Evolutionary conservation across 139 green algal species (phyloP), one percentile per base, ranked within the genome.

Genomic region (Micractinium sp.): DNA sequence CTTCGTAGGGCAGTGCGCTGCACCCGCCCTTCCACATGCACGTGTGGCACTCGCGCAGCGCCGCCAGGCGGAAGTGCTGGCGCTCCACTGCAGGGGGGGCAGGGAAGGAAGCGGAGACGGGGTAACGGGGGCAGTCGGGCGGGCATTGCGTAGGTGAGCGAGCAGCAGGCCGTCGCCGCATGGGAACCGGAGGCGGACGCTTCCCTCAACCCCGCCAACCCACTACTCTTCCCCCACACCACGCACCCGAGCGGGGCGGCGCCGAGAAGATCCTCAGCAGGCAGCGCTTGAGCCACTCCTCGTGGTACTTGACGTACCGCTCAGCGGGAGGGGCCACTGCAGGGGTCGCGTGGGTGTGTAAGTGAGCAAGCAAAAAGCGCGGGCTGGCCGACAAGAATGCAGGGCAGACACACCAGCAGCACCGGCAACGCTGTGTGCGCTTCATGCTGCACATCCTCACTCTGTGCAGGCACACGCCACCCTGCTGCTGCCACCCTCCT

Each of bases 1-100:
- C 93, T 75, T 97, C 95, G 87, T 93, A 98, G 22, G 96, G 91
- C 63, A 96, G 94, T 3, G 93, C 47, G 47, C 90, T 93, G 86
- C 87, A 93, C 89, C 94, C 96, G 38, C 93, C 81, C 56, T 87
- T 69, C 53, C 83, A 90, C 47, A 95, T 90, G 84, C 93, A 82
- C 19, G 71, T 69, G 63, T 91, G 78, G 77, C 92, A 95, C 87
- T 93, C 93, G 31, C 82, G 82, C 83, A 95, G 73, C 25, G 93
- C 93, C 56, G 91, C 88, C n/a, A 91, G 81, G 22, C 93, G 92
- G 76, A 90, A 89, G n/a, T 94, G 87, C 69, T 95, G 81, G 25
- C 93, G 88, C 39, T 92, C 89, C 15, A 90, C 90, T 47, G 92
- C 82, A 33, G 33, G 33, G 20, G 14, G 20, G 33, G 9, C 27